Conservation (phyloP, 2,329 filamentous ascomycete species). For the Raffaelea albimanens region DNA sequence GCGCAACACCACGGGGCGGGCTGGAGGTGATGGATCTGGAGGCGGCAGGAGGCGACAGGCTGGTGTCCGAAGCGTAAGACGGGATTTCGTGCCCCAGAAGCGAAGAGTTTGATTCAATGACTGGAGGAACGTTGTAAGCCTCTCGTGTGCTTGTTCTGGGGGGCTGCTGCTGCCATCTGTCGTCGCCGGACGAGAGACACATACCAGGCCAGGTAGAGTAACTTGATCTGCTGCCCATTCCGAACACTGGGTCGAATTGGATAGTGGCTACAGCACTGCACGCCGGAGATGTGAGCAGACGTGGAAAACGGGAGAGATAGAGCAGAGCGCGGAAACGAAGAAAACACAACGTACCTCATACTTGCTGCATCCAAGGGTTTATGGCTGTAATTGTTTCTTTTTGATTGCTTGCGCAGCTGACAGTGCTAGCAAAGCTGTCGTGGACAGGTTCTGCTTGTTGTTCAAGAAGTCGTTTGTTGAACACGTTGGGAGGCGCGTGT, state of each 20-base stretch:
- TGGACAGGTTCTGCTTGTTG: background rate
- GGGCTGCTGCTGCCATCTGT: background rate
- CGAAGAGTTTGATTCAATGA: slow-evolving; percentile 23
- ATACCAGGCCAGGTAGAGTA: slow-evolving; percentile 13
- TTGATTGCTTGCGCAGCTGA: background rate
- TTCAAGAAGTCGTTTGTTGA: too few relatives aligned
- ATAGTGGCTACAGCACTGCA: slow-evolving; percentile 12
- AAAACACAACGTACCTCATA: slow-evolving; percentile 8
- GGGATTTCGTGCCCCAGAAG: slow-evolving; percentile 35
- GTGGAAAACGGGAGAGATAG: background rate
- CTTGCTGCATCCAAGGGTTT: slow-evolving; percentile 8
- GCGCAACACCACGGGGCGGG: slow-evolving; percentile 37
- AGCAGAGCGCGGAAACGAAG: background rate
- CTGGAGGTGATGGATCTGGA: slow-evolving; percentile 48
- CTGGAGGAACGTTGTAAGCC: too few relatives aligned
- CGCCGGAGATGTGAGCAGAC: slow-evolving; percentile 1
- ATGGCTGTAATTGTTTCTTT: background rate
- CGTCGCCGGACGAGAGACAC: background rate
- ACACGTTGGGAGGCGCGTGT: too few relatives aligned
- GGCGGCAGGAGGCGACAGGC: slow-evolving; percentile 38
- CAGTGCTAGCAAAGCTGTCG: background rate
- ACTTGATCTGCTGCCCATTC: slow-evolving; percentile 11
- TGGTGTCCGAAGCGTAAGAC: slow-evolving; percentile 41
- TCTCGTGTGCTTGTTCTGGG: slow-evolving; percentile 5
- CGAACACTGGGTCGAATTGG: slow-evolving; percentile 13